Evolutionary conservation across 192 early-diverging fungal species (phyloP).

Genomic region (Lobulomyces angularis): DNA sequence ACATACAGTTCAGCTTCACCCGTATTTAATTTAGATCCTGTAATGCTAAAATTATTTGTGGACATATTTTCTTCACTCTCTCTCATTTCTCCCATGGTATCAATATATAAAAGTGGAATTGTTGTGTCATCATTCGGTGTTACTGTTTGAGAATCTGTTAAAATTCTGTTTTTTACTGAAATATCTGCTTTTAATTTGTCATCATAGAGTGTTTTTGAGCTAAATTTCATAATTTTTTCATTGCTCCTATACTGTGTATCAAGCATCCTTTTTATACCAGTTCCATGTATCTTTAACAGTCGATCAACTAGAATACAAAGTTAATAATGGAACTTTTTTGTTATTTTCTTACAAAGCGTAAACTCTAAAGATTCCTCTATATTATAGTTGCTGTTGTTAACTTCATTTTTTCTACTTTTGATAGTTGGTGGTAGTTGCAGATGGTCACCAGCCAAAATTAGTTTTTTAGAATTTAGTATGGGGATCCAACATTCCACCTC

Average conservation of each 20-base stretch:
- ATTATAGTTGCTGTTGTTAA: no score
- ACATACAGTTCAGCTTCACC: conserved; percentile 66
- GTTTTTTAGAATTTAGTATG: conserved; percentile 51
- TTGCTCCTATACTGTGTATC: conserved; percentile 78
- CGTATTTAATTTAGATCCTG: conserved; percentile 59
- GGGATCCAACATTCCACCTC: conserved; percentile 82
- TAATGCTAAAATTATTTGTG: not conserved
- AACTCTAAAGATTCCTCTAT: conserved; percentile 18
- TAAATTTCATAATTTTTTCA: conserved; percentile 62
- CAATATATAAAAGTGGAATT: conserved; percentile 51
- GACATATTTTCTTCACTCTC: no score
- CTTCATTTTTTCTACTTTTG: conserved; percentile 34
- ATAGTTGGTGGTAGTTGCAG: conserved; percentile 80
- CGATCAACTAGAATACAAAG: conserved; percentile 43
- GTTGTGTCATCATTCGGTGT: conserved; percentile 42
- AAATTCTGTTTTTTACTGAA: conserved; percentile 46
- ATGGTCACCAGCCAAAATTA: conserved; percentile 82
- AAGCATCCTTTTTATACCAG: conserved; percentile 51
- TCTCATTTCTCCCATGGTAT: conserved; percentile 61
- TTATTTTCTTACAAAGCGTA: conserved; percentile 11
- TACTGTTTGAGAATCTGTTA: conserved; percentile 52
- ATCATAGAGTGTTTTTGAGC: conserved; percentile 59
- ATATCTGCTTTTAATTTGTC: conserved; percentile 49
- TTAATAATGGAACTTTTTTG: not conserved
- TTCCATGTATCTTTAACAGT: conserved; percentile 45